Base-by-base conservation (phyloP, 2,329 filamentous ascomycete species). In the Cyphellophora attinorum region DNA sequence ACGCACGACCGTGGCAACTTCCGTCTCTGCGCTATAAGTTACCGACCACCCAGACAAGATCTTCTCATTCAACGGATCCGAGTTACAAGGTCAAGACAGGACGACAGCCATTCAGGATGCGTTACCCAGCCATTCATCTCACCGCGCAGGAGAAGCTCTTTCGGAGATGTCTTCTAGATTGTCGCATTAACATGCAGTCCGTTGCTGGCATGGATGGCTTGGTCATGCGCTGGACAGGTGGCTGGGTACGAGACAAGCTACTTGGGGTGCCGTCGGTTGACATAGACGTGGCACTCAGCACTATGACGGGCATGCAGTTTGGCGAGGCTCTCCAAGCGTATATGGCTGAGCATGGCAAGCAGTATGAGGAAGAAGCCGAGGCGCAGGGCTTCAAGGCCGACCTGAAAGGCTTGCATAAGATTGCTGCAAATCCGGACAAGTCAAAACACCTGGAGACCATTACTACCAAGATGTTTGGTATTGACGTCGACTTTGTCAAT, bases 361-460 rank as follows among this genome's bases (percentile, higher is more conserved):
- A 61, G 40, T 66, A 52, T 61, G 69, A 40, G 48, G 57, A 61
- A 18, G 55, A 67, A 40, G 64, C 64, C 25, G 19, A 35, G 11
- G 27, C 34, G 25, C 41, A 49, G 28, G 46, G 47, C 10, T 40
- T 49, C 40, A 49, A 55, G 6, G 52, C 60, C 11, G 67, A 77
- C 45, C 69, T 77, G 13, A 51, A 70, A 72, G 70, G 71, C 34
- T 68, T 95, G 19, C 81, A 95, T 67, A 93, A 85, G 57, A 89
- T 95, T 47, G 80, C 81, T 34, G 81, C 81, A 38, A 96, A 96
- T 55, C 89, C 88, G 1, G 86, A 95, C 51, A 95, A 94, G 62
- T 94, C 86, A 13, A 96, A 96, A 61, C 85, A 96, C 54, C 72
- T 96, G 11, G 89, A 93, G 59, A 96, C 89, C 0, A 83, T 85